Base-by-base conservation (phyloP, 495 filamentous ascomycete genomes). In the Xylaria longipes region DNA sequence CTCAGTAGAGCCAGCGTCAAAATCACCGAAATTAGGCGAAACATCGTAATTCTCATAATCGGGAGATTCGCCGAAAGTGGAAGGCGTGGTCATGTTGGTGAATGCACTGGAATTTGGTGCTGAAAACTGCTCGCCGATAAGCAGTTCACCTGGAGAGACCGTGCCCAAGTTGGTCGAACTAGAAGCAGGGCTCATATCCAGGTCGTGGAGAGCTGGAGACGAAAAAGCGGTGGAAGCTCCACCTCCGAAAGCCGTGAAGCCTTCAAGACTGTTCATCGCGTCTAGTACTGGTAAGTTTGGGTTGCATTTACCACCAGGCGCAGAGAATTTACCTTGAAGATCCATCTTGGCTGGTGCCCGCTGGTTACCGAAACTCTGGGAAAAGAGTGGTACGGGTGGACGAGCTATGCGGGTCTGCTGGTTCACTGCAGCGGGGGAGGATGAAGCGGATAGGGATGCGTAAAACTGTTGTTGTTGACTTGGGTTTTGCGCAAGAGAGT, bases 81-180 rank as follows among this genome's bases (percentile, higher is more conserved):
- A 91, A 39, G 93, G 95, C 65, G 95, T 97, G 67, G 94, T 96
- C 74, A 97, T 75, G 70, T 94, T 90, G 8, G 94, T 97, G 77
- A 94, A 92, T 17, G 93, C 89, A 50, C 91, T 85, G 0, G 95
- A 97, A 66, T 94, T 93, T 48, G 94, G 93, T 37, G 93, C 90
- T 67, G 94, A 96, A 75, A 84, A 84, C 22, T 86, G 84, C 71
- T 94, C 91, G 64, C 80, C 76, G 72, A 92, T 81, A 77, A 94
- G 86, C 54, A 97, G 82, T 74, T 97, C 94, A 79, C 91, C 90
- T 17, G 95, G 95, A 67, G 95, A 98, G 60, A 98, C 87, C 25
- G 95, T 97, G 74, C 84, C 89, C 76, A 88, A 77, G 78, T 87
- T 87, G 74, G 80, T 71, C 29, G 82, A 72, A 79, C 82, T 80